These are phyloP conservation scores for Phytophthora tubulina DNA, from an alignment of 352 stramenopile species.

Conservation along the genomic window DNA sequence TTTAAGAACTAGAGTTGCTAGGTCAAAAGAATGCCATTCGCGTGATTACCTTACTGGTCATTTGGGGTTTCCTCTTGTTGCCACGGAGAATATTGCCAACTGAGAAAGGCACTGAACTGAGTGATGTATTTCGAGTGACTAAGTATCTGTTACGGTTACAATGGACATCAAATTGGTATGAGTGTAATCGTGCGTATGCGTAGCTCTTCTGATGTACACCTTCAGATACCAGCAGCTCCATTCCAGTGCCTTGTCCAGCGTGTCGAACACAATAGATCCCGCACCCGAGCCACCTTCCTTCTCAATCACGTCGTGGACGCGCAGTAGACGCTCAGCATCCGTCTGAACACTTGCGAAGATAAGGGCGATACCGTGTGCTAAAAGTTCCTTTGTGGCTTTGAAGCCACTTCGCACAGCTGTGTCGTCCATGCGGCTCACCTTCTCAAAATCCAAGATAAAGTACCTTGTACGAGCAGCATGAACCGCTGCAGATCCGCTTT, in stretches of 20 bases:
- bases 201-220: conserved; percentile 48
- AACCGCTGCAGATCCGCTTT: conserved; percentile 43
- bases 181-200: too few relatives aligned
- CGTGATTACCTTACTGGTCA: too few relatives aligned
- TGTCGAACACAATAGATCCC: conserved; percentile 84
- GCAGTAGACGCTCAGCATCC: conserved; percentile 75
- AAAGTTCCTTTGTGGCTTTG: conserved; percentile 85
- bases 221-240: conserved; percentile 83
- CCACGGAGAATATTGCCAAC: too few relatives aligned
- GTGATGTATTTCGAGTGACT: too few relatives aligned
- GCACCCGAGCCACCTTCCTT: conserved; percentile 56
- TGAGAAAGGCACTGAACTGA: too few relatives aligned
- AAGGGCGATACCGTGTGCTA: conserved; percentile 77
- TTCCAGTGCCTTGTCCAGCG: conserved; percentile 83
- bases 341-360: conserved; percentile 80
- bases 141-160: too few relatives aligned
- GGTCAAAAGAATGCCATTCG: too few relatives aligned
- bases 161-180: too few relatives aligned
- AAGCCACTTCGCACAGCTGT: conserved; percentile 90
- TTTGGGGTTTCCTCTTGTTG: too few relatives aligned
- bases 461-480: conserved; percentile 84
- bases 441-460: conserved; percentile 92
- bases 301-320: conserved; percentile 85
- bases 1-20: too few relatives aligned
- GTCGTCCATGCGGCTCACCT: conserved; percentile 89